Base-by-base conservation (phyloP, 768 basidiomycete genomes). In the Cystofilobasidium ferigula region DNA sequence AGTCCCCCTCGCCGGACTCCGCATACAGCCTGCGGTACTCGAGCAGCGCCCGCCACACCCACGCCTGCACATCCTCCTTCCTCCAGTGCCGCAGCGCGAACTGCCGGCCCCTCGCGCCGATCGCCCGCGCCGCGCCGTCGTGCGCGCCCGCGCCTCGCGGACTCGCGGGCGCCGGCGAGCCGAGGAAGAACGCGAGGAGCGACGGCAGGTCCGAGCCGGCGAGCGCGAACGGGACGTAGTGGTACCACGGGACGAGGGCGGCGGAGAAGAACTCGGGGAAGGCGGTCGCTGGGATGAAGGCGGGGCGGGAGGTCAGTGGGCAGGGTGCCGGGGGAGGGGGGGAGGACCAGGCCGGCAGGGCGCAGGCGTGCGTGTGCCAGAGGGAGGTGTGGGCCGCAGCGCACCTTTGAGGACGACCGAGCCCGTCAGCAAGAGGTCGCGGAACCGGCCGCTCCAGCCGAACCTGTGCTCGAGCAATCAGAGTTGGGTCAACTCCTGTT, bases 131-230 rank as follows among this genome's bases (percentile, higher is more conserved):
- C 47, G 85, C 71, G 0, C 78, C 80, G 58, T 88, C 85, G 70
- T 87, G 85, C 0, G 84, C 82, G 62, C 81, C 77, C 10, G 78
- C 79, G 69, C 81, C n/a, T n/a, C n/a, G n/a, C n/a, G n/a, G n/a
- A n/a, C n/a, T n/a, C n/a, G n/a, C 80, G 45, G 73, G 71, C 30
- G 72, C 71, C 0, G 73, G 67, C 9, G 75, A 73, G 0, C 86
- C 86, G 0, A 83, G 82, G 77, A 89, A 89, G 78, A 90, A 90
- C 0, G 83, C 76, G 48, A 87, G 78, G 2, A 83, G 77, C 69
- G 88, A 87, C 72, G 86, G 81, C 5, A 89, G 74, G 73, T 88
- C 86, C 0, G 81, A 79, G 9, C 85, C 79, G 68, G 85, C 84
- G 0, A 85, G 67, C 64, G 77, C 74, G 62, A 87, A 77, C 1